Evolutionary conservation across 2,329 filamentous ascomycete genomes (phyloP).

Genomic region (Chaetomiaceae sp.): DNA sequence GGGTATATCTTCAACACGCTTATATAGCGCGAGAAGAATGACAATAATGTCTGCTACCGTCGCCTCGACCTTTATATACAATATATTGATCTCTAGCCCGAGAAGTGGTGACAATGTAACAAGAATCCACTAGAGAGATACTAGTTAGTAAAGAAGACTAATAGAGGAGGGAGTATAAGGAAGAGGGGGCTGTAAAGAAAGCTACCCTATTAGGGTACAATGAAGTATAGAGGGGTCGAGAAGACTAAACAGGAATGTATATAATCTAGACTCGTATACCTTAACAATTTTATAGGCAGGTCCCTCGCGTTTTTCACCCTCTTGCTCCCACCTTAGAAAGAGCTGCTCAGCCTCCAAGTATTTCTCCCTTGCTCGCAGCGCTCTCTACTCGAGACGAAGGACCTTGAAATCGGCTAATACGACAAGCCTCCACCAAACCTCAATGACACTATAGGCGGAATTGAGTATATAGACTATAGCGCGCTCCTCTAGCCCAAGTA

Average conservation of each 20-base stretch:
- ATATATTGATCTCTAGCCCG: neutral
- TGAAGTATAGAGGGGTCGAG: slow-evolving; percentile 1
- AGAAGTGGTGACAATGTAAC: neutral
- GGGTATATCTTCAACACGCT: slow-evolving; percentile 9
- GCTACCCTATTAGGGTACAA: neutral
- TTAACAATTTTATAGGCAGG: slow-evolving; percentile 8
- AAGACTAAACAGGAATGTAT: slow-evolving; percentile 2
- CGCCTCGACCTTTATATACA: slow-evolving; percentile 7
- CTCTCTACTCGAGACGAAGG: neutral
- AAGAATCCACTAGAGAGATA: slow-evolving; percentile 9
- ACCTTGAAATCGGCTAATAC: slow-evolving; percentile 9
- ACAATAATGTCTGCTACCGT: slow-evolving; percentile 10
- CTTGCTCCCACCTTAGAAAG: slow-evolving; percentile 7
- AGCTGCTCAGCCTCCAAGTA: neutral
- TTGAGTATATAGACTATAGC: slow-evolving; percentile 2
- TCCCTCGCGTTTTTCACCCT: slow-evolving; percentile 7
- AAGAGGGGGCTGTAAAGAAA: neutral
- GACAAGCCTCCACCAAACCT: slow-evolving; percentile 10
- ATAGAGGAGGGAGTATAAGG: slow-evolving; percentile 3
- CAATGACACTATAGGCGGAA: slow-evolving; percentile 9
- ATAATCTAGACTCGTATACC: slow-evolving; percentile 2
- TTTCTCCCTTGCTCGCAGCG: neutral
- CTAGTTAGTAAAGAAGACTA: slow-evolving; percentile 5
- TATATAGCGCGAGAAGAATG: slow-evolving; percentile 10
- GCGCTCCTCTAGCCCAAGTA: slow-evolving; percentile 6